Evolutionary conservation across 108 stramenopile species (phyloP), one percentile per base, ranked within the genome.

Genomic region (Skeletonema tropicum): DNA sequence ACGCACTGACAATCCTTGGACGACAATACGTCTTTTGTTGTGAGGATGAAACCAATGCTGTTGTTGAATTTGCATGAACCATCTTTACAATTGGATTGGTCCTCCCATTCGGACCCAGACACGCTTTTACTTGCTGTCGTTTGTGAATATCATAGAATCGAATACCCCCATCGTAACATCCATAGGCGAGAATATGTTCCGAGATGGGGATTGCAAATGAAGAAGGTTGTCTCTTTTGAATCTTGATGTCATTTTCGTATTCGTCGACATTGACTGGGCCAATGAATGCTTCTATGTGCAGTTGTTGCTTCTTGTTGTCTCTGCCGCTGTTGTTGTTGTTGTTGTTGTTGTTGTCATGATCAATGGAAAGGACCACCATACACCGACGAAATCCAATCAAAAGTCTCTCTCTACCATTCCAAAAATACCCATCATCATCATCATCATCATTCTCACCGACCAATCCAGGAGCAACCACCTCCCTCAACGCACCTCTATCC

Each of bases 151-250:
- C 70, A 26, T 82, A 82, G 41, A 82, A 82, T 23, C 80, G 35
- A 17, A 82, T 42, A 13, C 80, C 80, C 19, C 80, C 80, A 67
- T 82, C 74, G 41, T 75, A 82, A 41, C 70, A 75, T 12, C 74
- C 80, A 65, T 70, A 82, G 1, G 74, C 80, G 1, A 82, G 6
- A 2, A 82, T 71, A 33, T 75, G 42, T 33, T 82, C 80, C 15
- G 80, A 75, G 1, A 82, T 70, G 0, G 80, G 80, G 4, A 75
- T 60, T n/a, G 80, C 64, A 71, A 67, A 75, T 6, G 74, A 82
- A 4, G 70, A 61, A 1, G 80, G 70, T 4, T 63, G 59, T 57
- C 68, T 60, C 70, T 71, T 81, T 60, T 55, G 64, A n/a, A n/a
- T n/a, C 57, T 76, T 76, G 17, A 1, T 21, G 15, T 49, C 67